Evolutionary conservation across 805 yeast genomes (phyloP).

Genomic region (Zygotorulaspora sp.): DNA sequence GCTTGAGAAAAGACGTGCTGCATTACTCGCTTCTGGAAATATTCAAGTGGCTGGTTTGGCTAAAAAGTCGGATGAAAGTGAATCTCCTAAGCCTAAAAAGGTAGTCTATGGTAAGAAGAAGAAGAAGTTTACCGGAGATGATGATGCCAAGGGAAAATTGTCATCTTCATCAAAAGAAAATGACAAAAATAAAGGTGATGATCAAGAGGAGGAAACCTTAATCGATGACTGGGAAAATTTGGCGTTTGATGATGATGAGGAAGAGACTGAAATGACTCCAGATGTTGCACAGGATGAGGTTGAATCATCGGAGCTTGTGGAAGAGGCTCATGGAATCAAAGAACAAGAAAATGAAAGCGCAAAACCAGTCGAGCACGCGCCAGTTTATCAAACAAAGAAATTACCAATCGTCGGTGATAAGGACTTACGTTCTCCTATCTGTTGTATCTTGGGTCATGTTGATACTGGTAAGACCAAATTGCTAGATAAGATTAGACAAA

Average conservation of each 20-base stretch:
- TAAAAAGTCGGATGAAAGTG: conserved; percentile 25
- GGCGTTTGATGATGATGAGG: conserved; percentile 55
- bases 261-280: conserved; percentile 17
- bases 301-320: conserved; percentile 34
- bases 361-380: conserved; percentile 20
- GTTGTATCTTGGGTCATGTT: conserved; percentile 98
- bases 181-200: conserved; percentile 27
- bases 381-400: conserved; percentile 29
- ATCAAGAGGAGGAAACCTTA: conserved; percentile 51
- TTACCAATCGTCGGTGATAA: conserved; percentile 35
- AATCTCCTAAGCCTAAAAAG: conserved; percentile 51
- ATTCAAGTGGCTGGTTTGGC: conserved; percentile 71
- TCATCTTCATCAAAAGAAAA: conserved; percentile 23
- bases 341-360: conserved; percentile 24
- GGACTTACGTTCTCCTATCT: conserved; percentile 94
- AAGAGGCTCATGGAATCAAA: conserved; percentile 31
- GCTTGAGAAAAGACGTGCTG: conserved; percentile 85
- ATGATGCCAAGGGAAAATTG: conserved; percentile 27
- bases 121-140: conserved; percentile 40
- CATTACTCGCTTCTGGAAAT: conserved; percentile 68
- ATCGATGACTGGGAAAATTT: conserved; percentile 85
- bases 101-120: conserved; percentile 71
- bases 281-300: conserved; percentile 23
- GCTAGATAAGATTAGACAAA: conserved; percentile 94
- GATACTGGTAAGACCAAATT: conserved; percentile 99